A percentile compares a stretch with the other conserved stretches of the same genome.
Evolutionary conservation across 2,329 filamentous ascomycete species (phyloP).

Genomic region (Aspergillus transmontanensis): DNA sequence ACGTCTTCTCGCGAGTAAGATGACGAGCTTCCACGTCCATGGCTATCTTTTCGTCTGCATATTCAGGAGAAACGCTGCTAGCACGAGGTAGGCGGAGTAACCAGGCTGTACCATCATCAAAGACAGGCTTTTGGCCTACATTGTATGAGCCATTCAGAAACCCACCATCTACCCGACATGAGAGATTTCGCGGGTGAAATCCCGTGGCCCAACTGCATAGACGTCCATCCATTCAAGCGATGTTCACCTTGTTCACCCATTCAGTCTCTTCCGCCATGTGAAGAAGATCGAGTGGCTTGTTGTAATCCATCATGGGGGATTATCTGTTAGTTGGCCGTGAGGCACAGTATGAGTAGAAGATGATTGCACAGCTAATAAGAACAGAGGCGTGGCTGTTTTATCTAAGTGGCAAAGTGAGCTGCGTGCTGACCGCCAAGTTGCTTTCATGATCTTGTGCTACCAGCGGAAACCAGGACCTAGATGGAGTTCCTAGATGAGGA

Average conservation of each 20-base stretch:
- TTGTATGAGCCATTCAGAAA: constrained; percentile 2
- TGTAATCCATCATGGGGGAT: not conserved
- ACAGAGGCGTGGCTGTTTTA: not conserved
- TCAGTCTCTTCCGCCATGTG: not conserved
- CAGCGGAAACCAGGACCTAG: too few species aligned
- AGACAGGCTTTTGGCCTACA: not conserved
- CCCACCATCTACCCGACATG: not conserved
- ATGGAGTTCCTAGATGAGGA: too few species aligned
- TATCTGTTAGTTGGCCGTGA: not conserved
- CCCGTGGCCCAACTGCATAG: not conserved
- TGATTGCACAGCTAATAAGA: not conserved
- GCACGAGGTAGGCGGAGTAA: not conserved
- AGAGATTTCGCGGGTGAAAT: not conserved
- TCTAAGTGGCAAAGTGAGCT: not conserved
- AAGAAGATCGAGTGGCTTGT: constrained; percentile 5
- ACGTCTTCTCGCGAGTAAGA: not conserved
- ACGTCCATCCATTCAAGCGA: constrained; percentile 1
- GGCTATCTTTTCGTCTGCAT: constrained; percentile 1
- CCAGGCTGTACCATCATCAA: not conserved
- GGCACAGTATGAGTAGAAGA: not conserved
- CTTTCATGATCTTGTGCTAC: not conserved
- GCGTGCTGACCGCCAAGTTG: not conserved
- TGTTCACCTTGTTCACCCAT: not conserved
- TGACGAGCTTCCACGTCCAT: not conserved
- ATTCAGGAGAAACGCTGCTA: not conserved